Percentiles rank a stretch among this genome's conserved stretches.
Conservation (phyloP, 345 rosid species). For the Acer negundo region DNA sequence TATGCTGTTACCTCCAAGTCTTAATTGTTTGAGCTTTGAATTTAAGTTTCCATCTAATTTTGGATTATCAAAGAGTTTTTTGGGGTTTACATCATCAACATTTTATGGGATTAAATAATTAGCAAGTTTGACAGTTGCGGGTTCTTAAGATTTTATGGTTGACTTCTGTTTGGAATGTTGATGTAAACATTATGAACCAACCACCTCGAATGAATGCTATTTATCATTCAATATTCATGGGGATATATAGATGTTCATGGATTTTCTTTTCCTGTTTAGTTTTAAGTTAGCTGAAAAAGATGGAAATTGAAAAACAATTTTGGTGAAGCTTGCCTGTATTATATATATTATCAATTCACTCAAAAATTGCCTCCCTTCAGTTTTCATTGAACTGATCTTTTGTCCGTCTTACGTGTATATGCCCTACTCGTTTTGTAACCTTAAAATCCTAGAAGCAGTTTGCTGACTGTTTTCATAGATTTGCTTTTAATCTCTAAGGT, state of each 20-base stretch:
- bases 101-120: not conserved
- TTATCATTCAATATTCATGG: too few species aligned
- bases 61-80: not conserved
- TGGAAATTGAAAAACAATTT: slow-evolving; percentile 6
- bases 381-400: not conserved
- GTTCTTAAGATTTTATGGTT: not conserved
- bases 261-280: too few species aligned
- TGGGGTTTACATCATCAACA: not conserved
- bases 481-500: not conserved
- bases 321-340: not conserved
- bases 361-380: not conserved
- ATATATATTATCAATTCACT: not conserved
- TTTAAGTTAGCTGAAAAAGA: slow-evolving; percentile 2
- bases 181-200: not conserved
- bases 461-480: not conserved
- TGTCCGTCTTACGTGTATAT: not conserved
- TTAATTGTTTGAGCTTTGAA: not conserved
- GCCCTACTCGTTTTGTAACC: not conserved
- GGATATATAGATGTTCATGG: not conserved
- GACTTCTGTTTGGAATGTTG: not conserved
- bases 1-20: not conserved
- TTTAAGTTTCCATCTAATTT: not conserved
- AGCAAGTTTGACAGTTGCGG: slow-evolving; percentile 1
- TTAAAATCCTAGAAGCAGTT: not conserved
- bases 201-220: not conserved